Evolutionary conservation across 805 yeast species (phyloP).

Genomic region (Maudiozyma turicensis): DNA sequence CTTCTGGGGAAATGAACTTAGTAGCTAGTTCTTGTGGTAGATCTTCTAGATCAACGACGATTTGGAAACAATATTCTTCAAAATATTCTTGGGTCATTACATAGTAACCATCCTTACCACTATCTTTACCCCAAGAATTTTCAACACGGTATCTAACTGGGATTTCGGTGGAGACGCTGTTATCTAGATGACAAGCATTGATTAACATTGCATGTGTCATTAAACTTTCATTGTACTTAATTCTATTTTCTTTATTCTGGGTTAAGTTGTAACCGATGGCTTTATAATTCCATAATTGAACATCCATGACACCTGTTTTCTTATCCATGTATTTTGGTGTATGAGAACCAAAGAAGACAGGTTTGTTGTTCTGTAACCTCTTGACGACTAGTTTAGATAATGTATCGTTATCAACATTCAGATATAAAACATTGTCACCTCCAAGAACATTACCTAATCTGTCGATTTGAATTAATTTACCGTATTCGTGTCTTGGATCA

Average conservation of each 20-base stretch:
- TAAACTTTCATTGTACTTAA: slow-evolving; percentile 56
- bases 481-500: slow-evolving; percentile 71
- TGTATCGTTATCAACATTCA: slow-evolving; percentile 52
- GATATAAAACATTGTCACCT: slow-evolving; percentile 60
- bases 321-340: slow-evolving; percentile 70
- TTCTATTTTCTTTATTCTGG: slow-evolving; percentile 56
- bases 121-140: slow-evolving; percentile 67
- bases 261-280: slow-evolving; percentile 45
- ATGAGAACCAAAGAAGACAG: slow-evolving; percentile 83
- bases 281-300: slow-evolving; percentile 56
- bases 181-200: slow-evolving; percentile 68
- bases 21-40: slow-evolving; percentile 34
- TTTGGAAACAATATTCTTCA: slow-evolving; percentile 65
- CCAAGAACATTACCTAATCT: slow-evolving; percentile 64
- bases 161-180: slow-evolving; percentile 33
- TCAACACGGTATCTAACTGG: slow-evolving; percentile 67
- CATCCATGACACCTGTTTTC: slow-evolving; percentile 61
- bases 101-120: slow-evolving; percentile 59
- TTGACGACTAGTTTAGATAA: slow-evolving; percentile 54
- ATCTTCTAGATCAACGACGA: slow-evolving; percentile 49
- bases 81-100: slow-evolving; percentile 67
- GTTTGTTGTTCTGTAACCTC: slow-evolving; percentile 61
- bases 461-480: slow-evolving; percentile 58
- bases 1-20: slow-evolving; percentile 31
- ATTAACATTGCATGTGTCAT: slow-evolving; percentile 91